phyloP scores from a whole-genome alignment of 2,329 filamentous ascomycete genomes.

The Xylariaceae sp. region DNA sequence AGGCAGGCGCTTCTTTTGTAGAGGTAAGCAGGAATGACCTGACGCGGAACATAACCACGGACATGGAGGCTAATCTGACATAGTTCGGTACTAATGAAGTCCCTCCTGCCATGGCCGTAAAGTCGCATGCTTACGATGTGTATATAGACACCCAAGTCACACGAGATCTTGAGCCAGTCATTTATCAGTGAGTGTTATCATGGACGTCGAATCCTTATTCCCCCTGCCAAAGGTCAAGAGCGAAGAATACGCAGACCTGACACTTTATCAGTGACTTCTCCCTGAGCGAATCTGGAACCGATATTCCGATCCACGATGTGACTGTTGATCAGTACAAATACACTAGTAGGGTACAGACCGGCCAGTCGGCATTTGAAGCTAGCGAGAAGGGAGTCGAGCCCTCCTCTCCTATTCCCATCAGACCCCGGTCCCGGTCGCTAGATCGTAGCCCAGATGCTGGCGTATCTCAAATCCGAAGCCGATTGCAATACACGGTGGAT shows the following conservation, averaged over 20 bases:
- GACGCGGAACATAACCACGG: neutral
- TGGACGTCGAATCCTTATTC: no score
- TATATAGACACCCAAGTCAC: conserved; percentile 36
- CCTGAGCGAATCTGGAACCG: conserved; percentile 37
- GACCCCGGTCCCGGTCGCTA: conserved; percentile 20
- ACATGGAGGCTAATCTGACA: neutral
- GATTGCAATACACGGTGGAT: conserved; percentile 36
- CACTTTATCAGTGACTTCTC: conserved; percentile 30
- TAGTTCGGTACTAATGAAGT: neutral
- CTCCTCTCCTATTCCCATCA: neutral
- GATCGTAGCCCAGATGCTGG: conserved; percentile 19
- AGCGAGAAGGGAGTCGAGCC: neutral
- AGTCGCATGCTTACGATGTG: conserved; percentile 1
- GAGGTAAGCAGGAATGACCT: conserved; percentile 24
- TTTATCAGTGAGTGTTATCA: conserved; percentile 28
- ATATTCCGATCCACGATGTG: conserved; percentile 35
- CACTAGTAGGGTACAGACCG: conserved; percentile 24
- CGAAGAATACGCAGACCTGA: no score
- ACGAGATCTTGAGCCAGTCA: conserved; percentile 34
- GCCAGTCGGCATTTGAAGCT: conserved; percentile 2
- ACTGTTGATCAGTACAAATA: conserved; percentile 35
- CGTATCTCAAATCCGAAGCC: conserved; percentile 22
- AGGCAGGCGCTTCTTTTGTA: conserved; percentile 31
- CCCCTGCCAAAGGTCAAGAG: no score
- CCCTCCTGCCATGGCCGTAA: neutral